These are phyloP conservation scores for Fusarium nelsonii DNA, from an alignment of 2,329 filamentous ascomycete species.

Conservation along the genomic window DNA sequence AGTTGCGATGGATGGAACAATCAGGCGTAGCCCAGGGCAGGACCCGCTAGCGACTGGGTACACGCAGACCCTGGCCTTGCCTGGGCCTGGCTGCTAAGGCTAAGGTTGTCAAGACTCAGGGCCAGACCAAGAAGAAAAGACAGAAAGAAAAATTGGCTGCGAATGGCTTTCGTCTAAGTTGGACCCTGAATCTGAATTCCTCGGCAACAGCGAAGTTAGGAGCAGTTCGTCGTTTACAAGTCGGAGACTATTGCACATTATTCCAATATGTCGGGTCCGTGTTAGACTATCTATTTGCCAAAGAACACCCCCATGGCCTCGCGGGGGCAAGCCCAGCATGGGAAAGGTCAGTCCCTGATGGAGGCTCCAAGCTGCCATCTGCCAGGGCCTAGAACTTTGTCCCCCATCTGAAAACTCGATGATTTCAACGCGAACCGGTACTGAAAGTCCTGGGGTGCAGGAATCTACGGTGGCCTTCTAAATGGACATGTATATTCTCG, in stretches of 20 bases:
- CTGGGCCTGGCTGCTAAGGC: neutral
- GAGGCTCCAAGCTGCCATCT: constrained; percentile 12
- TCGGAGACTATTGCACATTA: constrained; percentile 11
- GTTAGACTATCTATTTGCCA: constrained; percentile 18
- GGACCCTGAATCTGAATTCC: constrained; percentile 36
- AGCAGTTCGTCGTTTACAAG: constrained; percentile 3
- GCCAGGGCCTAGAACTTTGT: constrained; percentile 33
- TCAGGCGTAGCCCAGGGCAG: neutral
- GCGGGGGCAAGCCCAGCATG: constrained; percentile 18
- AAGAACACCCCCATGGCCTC: neutral
- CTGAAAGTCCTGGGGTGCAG: constrained; percentile 25
- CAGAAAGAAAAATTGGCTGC: constrained; percentile 7
- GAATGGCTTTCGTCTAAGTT: constrained; percentile 19
- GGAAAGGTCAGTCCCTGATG: constrained; percentile 17
- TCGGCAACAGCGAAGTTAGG: constrained; percentile 23
- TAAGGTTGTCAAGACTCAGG: neutral
- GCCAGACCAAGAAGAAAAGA: constrained; percentile 12
- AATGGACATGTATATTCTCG: neutral
- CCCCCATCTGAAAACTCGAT: constrained; percentile 14
- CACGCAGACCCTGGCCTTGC: constrained; percentile 20
- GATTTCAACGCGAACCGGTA: constrained; percentile 5
- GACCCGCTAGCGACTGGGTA: constrained; percentile 14
- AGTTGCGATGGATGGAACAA: neutral
- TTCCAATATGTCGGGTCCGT: constrained; percentile 9
- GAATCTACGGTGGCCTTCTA: constrained; percentile 5